phyloP scores from a whole-genome alignment of 2,329 filamentous ascomycete genomes.

The Hawksworthiomyces lignivorus region DNA sequence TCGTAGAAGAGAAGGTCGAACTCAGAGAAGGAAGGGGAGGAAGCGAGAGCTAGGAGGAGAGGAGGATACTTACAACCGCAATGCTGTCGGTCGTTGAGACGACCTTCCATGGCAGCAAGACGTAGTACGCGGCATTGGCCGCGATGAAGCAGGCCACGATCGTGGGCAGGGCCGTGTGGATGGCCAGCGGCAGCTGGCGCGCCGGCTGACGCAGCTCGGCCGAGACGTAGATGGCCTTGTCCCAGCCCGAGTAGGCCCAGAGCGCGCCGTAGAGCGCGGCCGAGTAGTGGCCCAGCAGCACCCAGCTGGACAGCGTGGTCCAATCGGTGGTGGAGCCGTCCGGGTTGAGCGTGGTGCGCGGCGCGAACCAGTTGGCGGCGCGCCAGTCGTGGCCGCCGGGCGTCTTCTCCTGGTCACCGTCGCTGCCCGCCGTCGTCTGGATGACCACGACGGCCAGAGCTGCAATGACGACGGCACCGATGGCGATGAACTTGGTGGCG shows the following conservation, averaged over 20 bases:
- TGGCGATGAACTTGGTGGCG: slow-evolving; percentile 42
- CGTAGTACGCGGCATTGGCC: slow-evolving; percentile 55
- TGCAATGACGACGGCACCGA: slow-evolving; percentile 40
- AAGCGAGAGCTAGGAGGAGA: not conserved
- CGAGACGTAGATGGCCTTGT: slow-evolving; percentile 53
- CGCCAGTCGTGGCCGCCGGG: slow-evolving; percentile 44
- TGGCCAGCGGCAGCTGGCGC: slow-evolving; percentile 50
- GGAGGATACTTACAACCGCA: slow-evolving; percentile 43
- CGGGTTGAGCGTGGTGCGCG: slow-evolving; percentile 39
- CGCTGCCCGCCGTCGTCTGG: slow-evolving; percentile 23
- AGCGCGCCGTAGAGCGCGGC: slow-evolving; percentile 54
- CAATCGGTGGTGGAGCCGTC: slow-evolving; percentile 43
- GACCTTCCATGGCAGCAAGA: slow-evolving; percentile 52
- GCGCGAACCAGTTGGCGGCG: slow-evolving; percentile 46
- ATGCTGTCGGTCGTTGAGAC: slow-evolving; percentile 54
- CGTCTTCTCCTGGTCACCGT: slow-evolving; percentile 14
- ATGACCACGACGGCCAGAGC: slow-evolving; percentile 39
- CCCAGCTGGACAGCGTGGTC: slow-evolving; percentile 44
- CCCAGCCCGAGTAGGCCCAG: slow-evolving; percentile 61
- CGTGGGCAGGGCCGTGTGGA: slow-evolving; percentile 53
- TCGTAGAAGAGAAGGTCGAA: not conserved
- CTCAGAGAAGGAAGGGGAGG: not conserved
- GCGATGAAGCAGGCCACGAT: slow-evolving; percentile 53
- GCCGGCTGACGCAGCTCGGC: slow-evolving; percentile 44
- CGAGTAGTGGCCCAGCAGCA: slow-evolving; percentile 51